Evolutionary conservation across 2,329 filamentous ascomycete genomes (phyloP), one percentile per base, ranked within the genome.

Genomic region (Colletotrichum destructivum): DNA sequence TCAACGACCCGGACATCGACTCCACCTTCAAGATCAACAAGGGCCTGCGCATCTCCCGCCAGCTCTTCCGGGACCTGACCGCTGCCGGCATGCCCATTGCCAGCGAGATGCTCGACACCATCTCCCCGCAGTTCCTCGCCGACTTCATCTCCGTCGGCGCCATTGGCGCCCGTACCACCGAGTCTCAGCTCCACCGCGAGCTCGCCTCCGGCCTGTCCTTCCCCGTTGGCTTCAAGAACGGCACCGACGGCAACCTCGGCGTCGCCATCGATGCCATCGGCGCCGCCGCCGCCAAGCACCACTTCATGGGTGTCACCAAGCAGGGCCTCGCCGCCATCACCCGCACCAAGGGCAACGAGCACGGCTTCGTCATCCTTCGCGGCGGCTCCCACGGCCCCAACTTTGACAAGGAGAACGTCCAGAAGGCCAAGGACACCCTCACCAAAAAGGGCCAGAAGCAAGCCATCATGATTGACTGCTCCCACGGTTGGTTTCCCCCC

Each of bases 161-260:
- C 70, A 97, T 99, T 79, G 96, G 96, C 74, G 96, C 96, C 54
- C 91, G 96, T 76, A 99, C 96, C 54, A 99, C 96, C 61, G 96
- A 99, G 86, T 96, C 93, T 67, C 96, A 99, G 85, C 88, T 98
- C 75, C 96, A 99, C 85, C 93, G 96, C 74, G 96, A 99, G 86
- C 90, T 99, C 74, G 96, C 96, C 6, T 97, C 94, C 38, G 96
- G 96, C 77, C 89, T 98, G 65, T 97, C 94, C 69, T 98, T 98
- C 92, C 96, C 96, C 26, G 95, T 99, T 76, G 96, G 96, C 71
- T 99, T 98, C 92, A 99, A 99, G 91, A 99, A 99, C 84, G 96
- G 96, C 73, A 99, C 96, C 31, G 96, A 99, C 79, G 96, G 96
- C 52, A 94, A 93, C 77, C 86, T 99, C 68, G 91, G 90, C 38